These are phyloP conservation scores for Pseudozyma sp. DNA, from an alignment of 1,284 basidiomycete genomes.

Conservation along the genomic window DNA sequence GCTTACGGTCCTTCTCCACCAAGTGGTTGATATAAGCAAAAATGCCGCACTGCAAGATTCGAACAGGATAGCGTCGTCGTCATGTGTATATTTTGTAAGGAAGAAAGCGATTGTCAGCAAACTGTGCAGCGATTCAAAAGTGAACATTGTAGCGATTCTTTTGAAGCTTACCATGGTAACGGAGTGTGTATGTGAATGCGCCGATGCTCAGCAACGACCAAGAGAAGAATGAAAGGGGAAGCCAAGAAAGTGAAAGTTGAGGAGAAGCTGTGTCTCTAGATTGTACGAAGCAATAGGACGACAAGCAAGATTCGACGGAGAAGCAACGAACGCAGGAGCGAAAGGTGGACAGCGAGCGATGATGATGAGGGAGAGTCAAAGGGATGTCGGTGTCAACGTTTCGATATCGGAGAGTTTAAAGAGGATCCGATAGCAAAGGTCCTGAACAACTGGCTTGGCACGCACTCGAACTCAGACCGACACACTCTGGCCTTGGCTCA, in stretches of 20 bases:
- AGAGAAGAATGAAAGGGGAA: constrained; percentile 14
- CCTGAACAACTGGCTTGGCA: constrained; percentile 2
- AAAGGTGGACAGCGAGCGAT: constrained; percentile 14
- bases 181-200: constrained; percentile 14
- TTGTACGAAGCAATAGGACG: constrained; percentile 9
- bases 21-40: constrained; percentile 69
- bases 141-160: not conserved
- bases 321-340: constrained; percentile 9
- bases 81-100: not conserved
- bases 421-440: constrained; percentile 5
- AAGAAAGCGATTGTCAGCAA: constrained; percentile 6
- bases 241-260: constrained; percentile 18
- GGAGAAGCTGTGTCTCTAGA: constrained; percentile 31
- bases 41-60: constrained; percentile 63
- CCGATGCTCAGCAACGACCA: constrained; percentile 42
- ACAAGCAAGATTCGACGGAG: constrained; percentile 1
- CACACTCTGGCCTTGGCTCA: not conserved
- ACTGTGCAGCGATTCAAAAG: not conserved
- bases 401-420: constrained; percentile 30
- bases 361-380: constrained; percentile 13
- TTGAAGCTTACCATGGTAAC: constrained; percentile 38
- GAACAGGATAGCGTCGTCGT: constrained; percentile 2
- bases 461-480: not conserved
- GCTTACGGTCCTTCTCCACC: constrained; percentile 80
- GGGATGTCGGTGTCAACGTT: constrained; percentile 13